phyloP scores from a whole-genome alignment of 371 early-diverging fungal species.

The Parasitella parasitica region DNA sequence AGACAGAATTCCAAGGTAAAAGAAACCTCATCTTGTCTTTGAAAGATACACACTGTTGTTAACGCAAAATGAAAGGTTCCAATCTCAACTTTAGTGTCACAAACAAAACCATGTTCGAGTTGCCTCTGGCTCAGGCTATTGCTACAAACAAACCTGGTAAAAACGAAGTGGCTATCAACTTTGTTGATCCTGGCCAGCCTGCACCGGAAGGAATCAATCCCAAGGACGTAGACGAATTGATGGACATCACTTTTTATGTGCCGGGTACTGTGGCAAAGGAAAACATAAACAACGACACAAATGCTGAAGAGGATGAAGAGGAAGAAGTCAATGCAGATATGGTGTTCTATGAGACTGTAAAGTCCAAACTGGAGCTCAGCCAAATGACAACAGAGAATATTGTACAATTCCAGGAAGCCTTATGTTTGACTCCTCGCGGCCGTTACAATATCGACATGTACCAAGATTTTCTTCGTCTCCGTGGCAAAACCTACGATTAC shows the following conservation, averaged over 20 bases:
- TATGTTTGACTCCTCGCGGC: conserved; percentile 93
- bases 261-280: conserved; percentile 82
- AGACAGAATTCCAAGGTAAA: conserved; percentile 78
- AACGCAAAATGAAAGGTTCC: conserved; percentile 46
- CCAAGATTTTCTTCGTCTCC: conserved; percentile 87
- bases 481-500: conserved; percentile 98
- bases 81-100: conserved; percentile 79
- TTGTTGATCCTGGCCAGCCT: conserved; percentile 67
- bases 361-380: conserved; percentile 87
- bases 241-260: conserved; percentile 92
- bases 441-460: conserved; percentile 96
- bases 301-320: conserved; percentile 65
- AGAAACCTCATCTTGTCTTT: not conserved
- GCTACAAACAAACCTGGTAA: conserved; percentile 86
- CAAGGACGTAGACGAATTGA: conserved; percentile 74
- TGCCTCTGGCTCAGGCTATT: conserved; percentile 87
- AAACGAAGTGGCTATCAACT: conserved; percentile 93
- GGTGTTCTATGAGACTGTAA: conserved; percentile 90
- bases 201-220: conserved; percentile 55
- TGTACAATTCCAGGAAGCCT: conserved; percentile 85
- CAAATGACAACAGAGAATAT: conserved; percentile 87
- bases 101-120: conserved; percentile 87
- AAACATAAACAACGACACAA: conserved; percentile 44
- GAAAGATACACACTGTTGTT: not conserved
- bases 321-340: conserved; percentile 76